Evolutionary conservation across 495 filamentous ascomycete species (phyloP).

Genomic region (Cladorrhinum samala): DNA sequence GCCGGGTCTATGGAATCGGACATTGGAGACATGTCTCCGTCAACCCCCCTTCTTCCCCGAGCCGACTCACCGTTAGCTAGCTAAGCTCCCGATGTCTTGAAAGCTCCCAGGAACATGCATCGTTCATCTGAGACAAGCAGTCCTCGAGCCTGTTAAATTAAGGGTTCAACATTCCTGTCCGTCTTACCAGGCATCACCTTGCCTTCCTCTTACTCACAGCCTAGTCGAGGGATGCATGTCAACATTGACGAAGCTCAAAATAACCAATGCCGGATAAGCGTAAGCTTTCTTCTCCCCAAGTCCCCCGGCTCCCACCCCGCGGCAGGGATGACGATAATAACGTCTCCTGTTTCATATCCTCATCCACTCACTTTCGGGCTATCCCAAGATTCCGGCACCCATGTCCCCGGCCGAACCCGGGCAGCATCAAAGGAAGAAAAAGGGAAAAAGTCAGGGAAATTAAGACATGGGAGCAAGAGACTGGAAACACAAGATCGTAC

Average conservation of each 20-base stretch:
- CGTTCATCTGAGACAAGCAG: neutral
- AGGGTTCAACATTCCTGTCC: neutral
- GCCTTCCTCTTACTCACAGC: neutral
- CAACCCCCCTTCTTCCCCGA: neutral
- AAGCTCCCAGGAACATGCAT: too few species aligned
- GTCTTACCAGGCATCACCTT: neutral
- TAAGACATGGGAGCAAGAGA: too few species aligned
- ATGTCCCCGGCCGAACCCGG: neutral
- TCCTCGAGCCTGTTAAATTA: neutral
- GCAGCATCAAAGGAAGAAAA: neutral
- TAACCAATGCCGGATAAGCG: too few species aligned
- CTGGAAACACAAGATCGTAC: neutral
- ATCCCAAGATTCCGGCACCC: neutral
- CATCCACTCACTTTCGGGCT: neutral
- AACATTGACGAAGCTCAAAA: neutral
- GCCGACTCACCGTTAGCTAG: too few species aligned
- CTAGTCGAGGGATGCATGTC: neutral
- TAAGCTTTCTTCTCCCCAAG: too few species aligned
- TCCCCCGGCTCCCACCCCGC: too few species aligned
- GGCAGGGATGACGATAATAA: neutral
- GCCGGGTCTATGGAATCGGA: too few species aligned
- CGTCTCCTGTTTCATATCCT: neutral
- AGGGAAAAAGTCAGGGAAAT: too few species aligned
- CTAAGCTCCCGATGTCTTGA: too few species aligned
- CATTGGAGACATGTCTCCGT: neutral